Evolutionary conservation across 352 stramenopile genomes (phyloP).

Genomic region (Phytophthora hybrid): DNA sequence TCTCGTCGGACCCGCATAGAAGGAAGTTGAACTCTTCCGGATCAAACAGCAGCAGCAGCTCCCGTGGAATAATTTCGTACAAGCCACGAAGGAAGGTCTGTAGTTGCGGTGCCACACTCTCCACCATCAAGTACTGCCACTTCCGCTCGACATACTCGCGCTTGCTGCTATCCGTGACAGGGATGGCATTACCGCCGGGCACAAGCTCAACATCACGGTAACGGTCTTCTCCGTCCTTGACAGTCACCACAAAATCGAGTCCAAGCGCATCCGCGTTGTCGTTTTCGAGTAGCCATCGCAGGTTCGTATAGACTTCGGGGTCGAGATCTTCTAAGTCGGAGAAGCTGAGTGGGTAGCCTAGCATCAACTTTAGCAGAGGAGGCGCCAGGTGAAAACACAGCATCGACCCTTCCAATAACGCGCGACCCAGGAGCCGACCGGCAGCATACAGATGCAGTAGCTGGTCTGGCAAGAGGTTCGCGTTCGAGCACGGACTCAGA

Average conservation of each 20-base stretch:
- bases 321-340: constrained; percentile 83
- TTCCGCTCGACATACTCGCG: constrained; percentile 89
- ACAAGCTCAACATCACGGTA: constrained; percentile 45
- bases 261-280: constrained; percentile 48
- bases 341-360: constrained; percentile 92
- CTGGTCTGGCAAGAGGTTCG: constrained; percentile 39
- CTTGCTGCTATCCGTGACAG: constrained; percentile 94
- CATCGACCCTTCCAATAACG: constrained; percentile 84
- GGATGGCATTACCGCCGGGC: constrained; percentile 44
- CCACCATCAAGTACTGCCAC: constrained; percentile 92
- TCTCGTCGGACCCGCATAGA: constrained; percentile 93
- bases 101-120: constrained; percentile 85
- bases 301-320: constrained; percentile 42
- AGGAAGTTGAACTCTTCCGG: constrained; percentile 96
- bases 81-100: constrained; percentile 90
- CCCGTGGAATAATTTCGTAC: constrained; percentile 94
- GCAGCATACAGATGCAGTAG: constrained; percentile 38
- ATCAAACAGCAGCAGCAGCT: constrained; percentile 94
- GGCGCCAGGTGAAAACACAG: constrained; percentile 91
- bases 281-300: constrained; percentile 63
- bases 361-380: constrained; percentile 94
- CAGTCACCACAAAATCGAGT: constrained; percentile 54
- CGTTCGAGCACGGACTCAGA: constrained; percentile 42
- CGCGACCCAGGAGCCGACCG: constrained; percentile 48
- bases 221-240: constrained; percentile 24